These are phyloP conservation scores for Suillus spraguei DNA, from an alignment of 768 basidiomycete species.

Conservation along the genomic window DNA sequence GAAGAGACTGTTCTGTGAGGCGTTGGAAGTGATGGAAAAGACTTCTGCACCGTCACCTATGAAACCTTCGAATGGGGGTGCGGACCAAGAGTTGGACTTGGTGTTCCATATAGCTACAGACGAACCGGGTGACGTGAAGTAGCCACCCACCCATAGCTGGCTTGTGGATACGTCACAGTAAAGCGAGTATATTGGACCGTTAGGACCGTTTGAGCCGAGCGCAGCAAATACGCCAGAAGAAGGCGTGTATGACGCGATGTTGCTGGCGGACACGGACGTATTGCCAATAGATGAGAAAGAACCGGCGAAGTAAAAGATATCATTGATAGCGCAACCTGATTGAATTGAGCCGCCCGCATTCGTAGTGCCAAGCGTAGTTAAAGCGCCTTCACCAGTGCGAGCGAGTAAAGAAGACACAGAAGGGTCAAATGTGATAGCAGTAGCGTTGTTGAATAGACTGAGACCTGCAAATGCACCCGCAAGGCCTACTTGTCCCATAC, in stretches of 20 bases:
- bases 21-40: constrained; percentile 72
- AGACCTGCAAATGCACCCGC: constrained; percentile 89
- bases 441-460: constrained; percentile 66
- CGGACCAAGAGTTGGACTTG: constrained; percentile 67
- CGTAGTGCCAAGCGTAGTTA: constrained; percentile 74
- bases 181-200: constrained; percentile 71
- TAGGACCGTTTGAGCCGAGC: constrained; percentile 69
- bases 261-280: constrained; percentile 49
- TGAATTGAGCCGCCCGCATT: constrained; percentile 77
- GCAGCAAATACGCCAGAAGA: constrained; percentile 58
- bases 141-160: constrained; percentile 81
- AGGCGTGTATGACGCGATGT: constrained; percentile 77
- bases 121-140: constrained; percentile 66
- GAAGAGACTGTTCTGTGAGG: constrained; percentile 73
- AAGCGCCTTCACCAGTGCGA: constrained; percentile 63
- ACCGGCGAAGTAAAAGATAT: constrained; percentile 80
- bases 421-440: constrained; percentile 64
- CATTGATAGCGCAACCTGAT: constrained; percentile 70
- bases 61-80: constrained; percentile 82
- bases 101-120: constrained; percentile 75
- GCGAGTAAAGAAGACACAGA: constrained; percentile 71
- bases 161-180: constrained; percentile 71
- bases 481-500: constrained; percentile 91
- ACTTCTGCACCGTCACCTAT: constrained; percentile 71
- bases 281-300: constrained; percentile 74